phyloP scores from a whole-genome alignment of 345 rosid genomes.

The Clarkia xantiana region DNA sequence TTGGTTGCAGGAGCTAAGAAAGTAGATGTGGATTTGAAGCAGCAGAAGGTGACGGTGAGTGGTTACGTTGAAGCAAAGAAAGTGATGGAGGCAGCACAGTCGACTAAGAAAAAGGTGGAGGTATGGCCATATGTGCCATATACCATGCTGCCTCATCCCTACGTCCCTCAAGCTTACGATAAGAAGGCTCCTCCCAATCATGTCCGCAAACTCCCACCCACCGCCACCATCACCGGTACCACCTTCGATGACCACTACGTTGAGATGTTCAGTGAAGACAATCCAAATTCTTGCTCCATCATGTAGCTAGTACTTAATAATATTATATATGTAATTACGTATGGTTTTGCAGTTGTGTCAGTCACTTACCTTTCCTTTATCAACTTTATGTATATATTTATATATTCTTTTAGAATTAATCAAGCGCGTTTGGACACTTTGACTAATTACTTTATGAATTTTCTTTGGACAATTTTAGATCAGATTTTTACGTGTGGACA shows the following conservation, averaged over 20 bases:
- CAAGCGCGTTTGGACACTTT: no score
- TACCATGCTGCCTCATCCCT: constrained; percentile 48
- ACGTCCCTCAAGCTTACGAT: constrained; percentile 71
- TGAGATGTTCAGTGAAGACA: constrained; percentile 67
- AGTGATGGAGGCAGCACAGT: constrained; percentile 54
- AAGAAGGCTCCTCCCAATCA: constrained; percentile 85
- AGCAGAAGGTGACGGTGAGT: constrained; percentile 64
- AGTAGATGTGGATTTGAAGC: constrained; percentile 70
- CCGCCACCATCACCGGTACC: constrained; percentile 40
- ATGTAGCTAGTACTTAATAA: no score
- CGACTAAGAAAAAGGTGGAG: constrained; percentile 86
- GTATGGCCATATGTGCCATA: constrained; percentile 88
- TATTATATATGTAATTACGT: no score
- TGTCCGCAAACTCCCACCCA: constrained; percentile 38
- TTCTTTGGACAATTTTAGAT: no score
- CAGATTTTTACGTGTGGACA: no score
- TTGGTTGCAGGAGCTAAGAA: constrained; percentile 38
- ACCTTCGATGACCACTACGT: constrained; percentile 45
- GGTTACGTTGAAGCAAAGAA: constrained; percentile 51
- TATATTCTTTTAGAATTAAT: no score
- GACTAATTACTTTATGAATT: no score
- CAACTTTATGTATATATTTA: no score
- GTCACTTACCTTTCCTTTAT: no score
- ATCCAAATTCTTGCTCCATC: constrained; percentile 65
- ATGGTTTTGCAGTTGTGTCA: no score